Conservation (phyloP, 257 asterid genomes). For the Anisodus tanguticus region DNA sequence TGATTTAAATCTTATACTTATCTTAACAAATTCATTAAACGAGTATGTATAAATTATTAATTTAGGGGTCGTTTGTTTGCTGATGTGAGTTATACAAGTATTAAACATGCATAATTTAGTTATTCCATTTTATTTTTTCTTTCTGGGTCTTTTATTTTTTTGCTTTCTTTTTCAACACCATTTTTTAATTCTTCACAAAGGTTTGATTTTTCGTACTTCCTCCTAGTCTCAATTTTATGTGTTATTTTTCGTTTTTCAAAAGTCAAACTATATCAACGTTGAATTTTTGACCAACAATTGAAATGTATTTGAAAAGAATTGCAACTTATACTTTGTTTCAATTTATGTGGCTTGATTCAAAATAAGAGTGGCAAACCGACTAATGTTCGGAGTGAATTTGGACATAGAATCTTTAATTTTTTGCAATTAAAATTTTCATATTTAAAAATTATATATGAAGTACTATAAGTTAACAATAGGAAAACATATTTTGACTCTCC, state of each 20-base stretch:
- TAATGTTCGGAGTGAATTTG: not conserved
- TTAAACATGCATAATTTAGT: too few species aligned
- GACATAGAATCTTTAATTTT: constrained; percentile 41
- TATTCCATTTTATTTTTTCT: not conserved
- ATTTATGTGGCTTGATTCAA: not conserved
- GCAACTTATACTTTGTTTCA: not conserved
- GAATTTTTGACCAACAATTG: not conserved
- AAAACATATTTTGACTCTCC: too few species aligned
- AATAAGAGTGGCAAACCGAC: too few species aligned
- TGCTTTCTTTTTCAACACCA: not conserved
- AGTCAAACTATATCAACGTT: not conserved
- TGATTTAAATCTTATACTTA: too few species aligned
- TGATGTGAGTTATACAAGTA: too few species aligned
- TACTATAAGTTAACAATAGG: too few species aligned
- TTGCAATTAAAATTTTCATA: too few species aligned
- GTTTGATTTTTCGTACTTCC: not conserved
- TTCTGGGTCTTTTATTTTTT: not conserved
- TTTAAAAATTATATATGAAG: too few species aligned
- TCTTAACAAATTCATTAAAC: too few species aligned
- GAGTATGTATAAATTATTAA: too few species aligned
- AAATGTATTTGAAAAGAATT: not conserved
- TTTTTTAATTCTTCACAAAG: not conserved
- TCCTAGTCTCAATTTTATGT: not conserved
- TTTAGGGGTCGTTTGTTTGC: too few species aligned
- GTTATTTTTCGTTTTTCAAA: too few species aligned